These are phyloP conservation scores for Knoxdaviesia capensis DNA, from an alignment of 2,329 filamentous ascomycete genomes.

Conservation along the genomic window DNA sequence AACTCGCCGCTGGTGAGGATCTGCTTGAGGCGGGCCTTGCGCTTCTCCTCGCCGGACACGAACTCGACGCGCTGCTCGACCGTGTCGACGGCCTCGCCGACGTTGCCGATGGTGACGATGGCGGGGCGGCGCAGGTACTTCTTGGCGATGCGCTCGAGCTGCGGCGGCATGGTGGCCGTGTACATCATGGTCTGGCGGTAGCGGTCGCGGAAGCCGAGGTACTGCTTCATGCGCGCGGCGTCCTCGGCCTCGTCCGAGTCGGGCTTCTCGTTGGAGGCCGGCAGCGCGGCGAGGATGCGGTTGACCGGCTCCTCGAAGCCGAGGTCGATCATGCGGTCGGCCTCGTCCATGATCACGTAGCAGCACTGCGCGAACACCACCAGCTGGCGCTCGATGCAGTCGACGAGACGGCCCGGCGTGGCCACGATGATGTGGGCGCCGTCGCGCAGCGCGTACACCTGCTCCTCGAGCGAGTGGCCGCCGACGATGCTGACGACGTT, in stretches of 20 bases:
- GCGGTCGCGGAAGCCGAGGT: constrained; percentile 52
- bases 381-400: constrained; percentile 86
- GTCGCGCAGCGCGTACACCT: constrained; percentile 73
- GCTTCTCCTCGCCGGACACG: constrained; percentile 74
- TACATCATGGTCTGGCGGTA: constrained; percentile 99
- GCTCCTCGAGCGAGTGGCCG: constrained; percentile 86
- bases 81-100: constrained; percentile 89
- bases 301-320: constrained; percentile 96
- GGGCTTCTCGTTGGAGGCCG: constrained; percentile 84
- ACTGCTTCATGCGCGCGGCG: constrained; percentile 61
- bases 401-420: constrained; percentile 90
- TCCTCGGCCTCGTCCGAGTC: constrained; percentile 86
- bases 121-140: constrained; percentile 89
- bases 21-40: constrained; percentile 87
- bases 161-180: constrained; percentile 89
- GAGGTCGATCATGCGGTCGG: constrained; percentile 96
- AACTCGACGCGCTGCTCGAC: constrained; percentile 96
- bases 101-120: constrained; percentile 84
- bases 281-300: constrained; percentile 87
- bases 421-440: constrained; percentile 96
- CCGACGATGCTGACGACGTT: constrained; percentile 95
- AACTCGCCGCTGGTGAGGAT: constrained; percentile 70
- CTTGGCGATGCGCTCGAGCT: constrained; percentile 87
- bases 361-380: constrained; percentile 90
- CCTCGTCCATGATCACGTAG: constrained; percentile 98